Conservation (phyloP, 768 basidiomycete genomes). For the Pleurotus pulmonarius region DNA sequence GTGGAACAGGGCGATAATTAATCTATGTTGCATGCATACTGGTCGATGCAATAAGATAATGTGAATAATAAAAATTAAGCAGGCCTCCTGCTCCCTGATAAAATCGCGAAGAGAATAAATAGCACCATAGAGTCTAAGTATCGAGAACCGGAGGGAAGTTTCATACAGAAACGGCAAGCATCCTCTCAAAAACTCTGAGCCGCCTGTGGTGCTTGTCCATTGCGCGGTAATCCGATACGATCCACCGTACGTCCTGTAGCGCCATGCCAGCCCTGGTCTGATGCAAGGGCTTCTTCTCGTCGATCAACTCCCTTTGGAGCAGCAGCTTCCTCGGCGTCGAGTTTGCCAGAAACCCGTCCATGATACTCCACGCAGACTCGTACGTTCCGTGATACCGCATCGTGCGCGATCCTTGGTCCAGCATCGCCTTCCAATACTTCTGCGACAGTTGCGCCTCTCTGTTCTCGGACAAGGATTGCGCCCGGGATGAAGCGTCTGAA, state of each 20-base stretch:
- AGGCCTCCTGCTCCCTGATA: too few species aligned
- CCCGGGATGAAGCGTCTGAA: constrained; percentile 18
- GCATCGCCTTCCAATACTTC: constrained; percentile 41
- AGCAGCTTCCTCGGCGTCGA: constrained; percentile 12
- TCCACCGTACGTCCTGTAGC: constrained; percentile 3
- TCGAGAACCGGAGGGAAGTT: too few species aligned
- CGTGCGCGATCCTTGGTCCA: constrained; percentile 34
- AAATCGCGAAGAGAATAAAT: too few species aligned
- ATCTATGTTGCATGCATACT: too few species aligned
- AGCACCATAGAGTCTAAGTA: too few species aligned
- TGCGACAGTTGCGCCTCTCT: constrained; percentile 32
- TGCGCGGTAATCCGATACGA: neutral
- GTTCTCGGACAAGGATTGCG: constrained; percentile 16
- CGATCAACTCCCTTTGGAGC: constrained; percentile 22
- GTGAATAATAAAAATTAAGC: too few species aligned
- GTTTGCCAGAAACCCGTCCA: constrained; percentile 25
- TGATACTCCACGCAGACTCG: constrained; percentile 31
- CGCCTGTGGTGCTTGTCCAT: neutral
- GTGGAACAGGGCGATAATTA: too few species aligned
- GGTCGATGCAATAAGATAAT: too few species aligned
- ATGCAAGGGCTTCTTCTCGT: constrained; percentile 13
- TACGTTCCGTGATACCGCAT: constrained; percentile 29
- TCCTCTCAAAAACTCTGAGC: too few species aligned
- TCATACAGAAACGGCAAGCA: too few species aligned
- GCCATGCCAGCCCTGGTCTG: constrained; percentile 8